These are phyloP conservation scores for Tothia fuscella DNA, from an alignment of 2,329 filamentous ascomycete species.

Conservation along the genomic window DNA sequence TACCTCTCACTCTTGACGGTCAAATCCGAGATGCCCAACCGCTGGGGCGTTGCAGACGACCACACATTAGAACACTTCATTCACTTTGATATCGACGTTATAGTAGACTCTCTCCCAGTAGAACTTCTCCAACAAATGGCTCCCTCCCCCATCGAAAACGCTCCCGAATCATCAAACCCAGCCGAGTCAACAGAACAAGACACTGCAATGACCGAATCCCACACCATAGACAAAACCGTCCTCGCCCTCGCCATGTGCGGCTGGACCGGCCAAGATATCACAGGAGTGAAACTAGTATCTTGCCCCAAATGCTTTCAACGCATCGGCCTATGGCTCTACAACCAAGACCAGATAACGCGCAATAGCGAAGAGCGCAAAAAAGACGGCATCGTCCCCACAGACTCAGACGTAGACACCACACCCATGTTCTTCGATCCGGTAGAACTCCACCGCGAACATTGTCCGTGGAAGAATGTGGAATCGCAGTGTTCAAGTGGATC, in stretches of 20 bases:
- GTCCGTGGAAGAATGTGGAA: conserved; percentile 27
- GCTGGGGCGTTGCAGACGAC: neutral
- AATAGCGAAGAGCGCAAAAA: no score
- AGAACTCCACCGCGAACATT: conserved; percentile 28
- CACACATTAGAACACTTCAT: neutral
- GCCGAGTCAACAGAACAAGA: neutral
- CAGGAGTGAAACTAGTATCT: conserved; percentile 59
- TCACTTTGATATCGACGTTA: conserved; percentile 4
- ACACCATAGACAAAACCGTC: conserved; percentile 16
- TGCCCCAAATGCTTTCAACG: conserved; percentile 82
- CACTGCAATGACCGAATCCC: neutral
- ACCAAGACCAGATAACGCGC: no score
- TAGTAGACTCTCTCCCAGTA: neutral
- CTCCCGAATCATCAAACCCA: no score
- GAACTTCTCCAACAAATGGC: neutral
- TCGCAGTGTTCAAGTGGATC: conserved; percentile 15
- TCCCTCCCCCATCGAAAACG: neutral
- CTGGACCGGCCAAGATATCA: conserved; percentile 41
- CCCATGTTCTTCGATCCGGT: conserved; percentile 25
- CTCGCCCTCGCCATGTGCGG: conserved; percentile 31
- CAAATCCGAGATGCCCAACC: conserved; percentile 19
- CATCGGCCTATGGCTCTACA: conserved; percentile 86
- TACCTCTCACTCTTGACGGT: conserved; percentile 28
- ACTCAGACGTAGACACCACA: conserved; percentile 15
- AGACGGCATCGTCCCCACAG: neutral